Percentiles rank a stretch among this genome's conserved stretches.
Evolutionary conservation across 2,329 filamentous ascomycete genomes (phyloP).

Genomic region (Colletotrichum acutatum): DNA sequence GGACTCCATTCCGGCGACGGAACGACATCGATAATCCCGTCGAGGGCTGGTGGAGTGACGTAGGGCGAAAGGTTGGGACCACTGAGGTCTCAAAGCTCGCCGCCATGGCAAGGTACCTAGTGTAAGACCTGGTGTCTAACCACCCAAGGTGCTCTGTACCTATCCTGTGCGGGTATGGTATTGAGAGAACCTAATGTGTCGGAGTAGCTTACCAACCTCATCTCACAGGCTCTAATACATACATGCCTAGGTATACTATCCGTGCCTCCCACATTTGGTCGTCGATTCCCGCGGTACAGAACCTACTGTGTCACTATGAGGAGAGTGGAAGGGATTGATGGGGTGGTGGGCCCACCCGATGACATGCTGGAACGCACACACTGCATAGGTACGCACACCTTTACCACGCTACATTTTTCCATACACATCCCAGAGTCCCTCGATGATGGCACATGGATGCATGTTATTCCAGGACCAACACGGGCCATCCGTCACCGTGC

Average conservation of each 20-base stretch:
- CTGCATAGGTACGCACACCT: not conserved
- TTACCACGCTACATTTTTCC: not conserved
- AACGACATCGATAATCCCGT: constrained; percentile 25
- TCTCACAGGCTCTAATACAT: no score
- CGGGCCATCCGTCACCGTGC: constrained; percentile 1
- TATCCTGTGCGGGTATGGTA: not conserved
- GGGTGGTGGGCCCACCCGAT: not conserved
- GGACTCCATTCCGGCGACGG: constrained; percentile 5
- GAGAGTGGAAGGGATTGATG: not conserved
- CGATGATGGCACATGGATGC: not conserved
- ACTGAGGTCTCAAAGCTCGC: constrained; percentile 1
- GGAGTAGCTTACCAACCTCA: no score
- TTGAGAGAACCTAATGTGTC: not conserved
- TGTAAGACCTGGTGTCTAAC: no score
- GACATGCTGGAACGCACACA: not conserved
- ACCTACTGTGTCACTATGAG: not conserved
- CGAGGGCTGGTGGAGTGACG: constrained; percentile 23
- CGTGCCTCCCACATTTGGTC: not conserved
- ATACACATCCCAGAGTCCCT: not conserved
- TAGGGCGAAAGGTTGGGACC: not conserved
- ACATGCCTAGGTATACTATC: no score
- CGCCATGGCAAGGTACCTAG: not conserved
- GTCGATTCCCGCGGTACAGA: not conserved
- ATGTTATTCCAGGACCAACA: not conserved
- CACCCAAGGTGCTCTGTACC: no score